Conservation (phyloP, 768 basidiomycete genomes). For the Exsudoporus frostii region DNA sequence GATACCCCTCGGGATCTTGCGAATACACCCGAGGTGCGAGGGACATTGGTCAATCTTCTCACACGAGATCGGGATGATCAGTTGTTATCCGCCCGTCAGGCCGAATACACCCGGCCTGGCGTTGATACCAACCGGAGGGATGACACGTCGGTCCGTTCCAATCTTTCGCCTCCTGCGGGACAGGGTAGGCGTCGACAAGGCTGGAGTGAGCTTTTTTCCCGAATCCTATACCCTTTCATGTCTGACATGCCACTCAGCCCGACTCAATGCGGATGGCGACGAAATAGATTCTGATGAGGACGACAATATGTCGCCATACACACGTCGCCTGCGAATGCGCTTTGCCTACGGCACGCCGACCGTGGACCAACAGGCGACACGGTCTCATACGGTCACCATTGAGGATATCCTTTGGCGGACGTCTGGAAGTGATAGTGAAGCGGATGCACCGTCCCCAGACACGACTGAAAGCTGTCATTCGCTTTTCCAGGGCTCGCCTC, state of each 20-base stretch:
- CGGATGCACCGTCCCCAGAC: slow-evolving; percentile 17
- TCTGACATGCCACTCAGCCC: slow-evolving; percentile 27
- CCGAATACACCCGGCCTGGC: slow-evolving; percentile 2
- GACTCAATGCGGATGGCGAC: slow-evolving; percentile 52
- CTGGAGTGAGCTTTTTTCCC: slow-evolving; percentile 26
- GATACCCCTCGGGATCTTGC: slow-evolving; percentile 21
- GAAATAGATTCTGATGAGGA: slow-evolving; percentile 63
- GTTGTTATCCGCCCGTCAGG: slow-evolving; percentile 1
- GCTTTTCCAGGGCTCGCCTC: slow-evolving; percentile 11
- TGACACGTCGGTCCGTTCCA: slow-evolving; percentile 2
- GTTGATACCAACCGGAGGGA: slow-evolving; percentile 12
- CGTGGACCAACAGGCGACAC: slow-evolving; percentile 29
- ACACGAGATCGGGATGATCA: slow-evolving; percentile 24
- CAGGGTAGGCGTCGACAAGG: slow-evolving; percentile 32
- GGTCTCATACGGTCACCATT: slow-evolving; percentile 28
- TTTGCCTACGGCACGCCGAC: slow-evolving; percentile 19
- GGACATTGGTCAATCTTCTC: slow-evolving; percentile 22
- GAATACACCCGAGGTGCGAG: slow-evolving; percentile 24
- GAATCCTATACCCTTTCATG: background rate
- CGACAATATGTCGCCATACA: slow-evolving; percentile 46
- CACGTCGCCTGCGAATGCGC: slow-evolving; percentile 45
- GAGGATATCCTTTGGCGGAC: slow-evolving; percentile 24
- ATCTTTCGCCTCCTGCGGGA: slow-evolving; percentile 9
- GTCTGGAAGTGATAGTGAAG: slow-evolving; percentile 24
- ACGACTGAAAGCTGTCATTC: slow-evolving; percentile 17